Conservation (phyloP, 179 eudicot genomes). For the Heliamphora pulchella region DNA sequence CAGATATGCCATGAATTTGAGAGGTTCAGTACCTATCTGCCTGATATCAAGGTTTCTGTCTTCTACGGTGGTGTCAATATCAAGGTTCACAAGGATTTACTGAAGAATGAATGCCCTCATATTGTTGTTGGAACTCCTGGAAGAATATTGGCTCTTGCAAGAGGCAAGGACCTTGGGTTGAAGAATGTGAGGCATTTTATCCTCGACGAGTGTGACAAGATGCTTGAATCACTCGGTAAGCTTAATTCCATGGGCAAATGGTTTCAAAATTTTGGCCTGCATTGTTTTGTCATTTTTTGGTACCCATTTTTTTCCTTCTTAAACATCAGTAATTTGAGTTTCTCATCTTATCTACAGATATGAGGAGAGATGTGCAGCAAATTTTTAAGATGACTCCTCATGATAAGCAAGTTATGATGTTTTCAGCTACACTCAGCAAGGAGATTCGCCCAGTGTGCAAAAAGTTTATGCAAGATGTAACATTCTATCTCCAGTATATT, state of each 20-base stretch:
- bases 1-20: conserved; percentile 96
- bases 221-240: conserved; percentile 97
- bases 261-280: neutral
- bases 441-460: conserved; percentile 98
- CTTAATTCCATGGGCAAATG: neutral
- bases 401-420: conserved; percentile 99
- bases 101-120: conserved; percentile 95
- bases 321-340: neutral
- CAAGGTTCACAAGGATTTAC: conserved; percentile 80
- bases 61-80: conserved; percentile 95
- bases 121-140: conserved; percentile 99
- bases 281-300: neutral
- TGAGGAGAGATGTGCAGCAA: conserved; percentile 96
- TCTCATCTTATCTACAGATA: conserved; percentile 36
- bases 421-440: conserved; percentile 96
- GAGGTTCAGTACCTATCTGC: conserved; percentile 82
- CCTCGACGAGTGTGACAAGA: conserved; percentile 97
- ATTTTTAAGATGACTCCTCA: conserved; percentile 99
- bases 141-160: conserved; percentile 73
- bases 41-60: conserved; percentile 85
- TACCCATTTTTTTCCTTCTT: neutral
- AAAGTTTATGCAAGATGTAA: conserved; percentile 99
- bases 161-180: conserved; percentile 40
- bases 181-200: conserved; percentile 94
- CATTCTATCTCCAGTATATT: conserved; percentile 33